Base-by-base conservation (phyloP, 306 rosid genomes). In the Fragaria iinumae region DNA sequence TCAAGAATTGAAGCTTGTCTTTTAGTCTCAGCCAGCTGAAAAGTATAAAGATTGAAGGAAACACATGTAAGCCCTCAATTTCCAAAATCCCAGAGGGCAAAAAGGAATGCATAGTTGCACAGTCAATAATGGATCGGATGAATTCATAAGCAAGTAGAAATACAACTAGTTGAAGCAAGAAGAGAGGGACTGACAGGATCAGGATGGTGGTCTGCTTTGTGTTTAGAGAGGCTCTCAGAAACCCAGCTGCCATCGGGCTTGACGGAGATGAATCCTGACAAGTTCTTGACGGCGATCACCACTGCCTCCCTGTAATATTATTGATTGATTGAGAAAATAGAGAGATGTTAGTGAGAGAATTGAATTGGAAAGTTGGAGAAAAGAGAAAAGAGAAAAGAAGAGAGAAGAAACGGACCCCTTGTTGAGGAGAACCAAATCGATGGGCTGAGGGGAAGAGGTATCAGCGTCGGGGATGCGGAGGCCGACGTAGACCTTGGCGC, bases 391-490 rank as follows among this genome's bases (percentile, higher is more conserved):
- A 27, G 32, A 27, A 27, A 27, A 29, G 32, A 29, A 29, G 32
- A 45, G 13, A 45, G 12, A 13, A 47, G 52, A 14, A 4, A 48
- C 45, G 52, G 16, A 93, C 97, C 82, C 84, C 88, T 87, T 75
- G 72, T 89, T 87, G 80, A 81, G 76, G n/a, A 82, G 90, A 81
- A 95, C 93, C 21, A 89, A 64, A 77, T 95, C 93, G 84, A 95
- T 89, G 72, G 77, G 85, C 89, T 89, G 96, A 27, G 83, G 81
- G 11, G 97, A 79, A 71, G 88, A 83, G 47, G 92, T 79, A 71
- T 92, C 97, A n/a, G 97, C 91, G 77, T 95, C 98, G 1, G 99
- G 99, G 80, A 95, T 89, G 21, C 97, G 91, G 80, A 95, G 97
- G 76, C 97, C 99, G 3, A 85, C 88, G 69, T 77, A 87, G 12